These are phyloP conservation scores for Fusarium globosum DNA, from an alignment of 2,329 filamentous ascomycete genomes.

Conservation along the genomic window DNA sequence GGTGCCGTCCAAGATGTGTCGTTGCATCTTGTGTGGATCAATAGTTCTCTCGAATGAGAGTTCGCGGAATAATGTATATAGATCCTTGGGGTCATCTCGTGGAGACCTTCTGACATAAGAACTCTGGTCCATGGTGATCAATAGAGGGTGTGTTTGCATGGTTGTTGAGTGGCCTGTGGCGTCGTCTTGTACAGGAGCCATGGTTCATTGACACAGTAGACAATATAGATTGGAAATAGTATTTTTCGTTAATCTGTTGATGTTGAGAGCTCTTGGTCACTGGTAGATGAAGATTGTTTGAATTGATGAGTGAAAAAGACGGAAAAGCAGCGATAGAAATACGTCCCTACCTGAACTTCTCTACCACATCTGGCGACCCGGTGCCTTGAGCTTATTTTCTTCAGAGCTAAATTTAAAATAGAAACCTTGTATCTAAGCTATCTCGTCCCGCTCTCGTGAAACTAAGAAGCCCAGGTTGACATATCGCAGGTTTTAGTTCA, in stretches of 20 bases:
- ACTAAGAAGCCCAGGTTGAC: not conserved
- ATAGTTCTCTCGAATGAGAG: not conserved
- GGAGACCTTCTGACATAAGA: not conserved
- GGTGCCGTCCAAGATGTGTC: not conserved
- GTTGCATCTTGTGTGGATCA: not conserved
- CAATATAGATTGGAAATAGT: too few relatives aligned
- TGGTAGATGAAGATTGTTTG: not conserved
- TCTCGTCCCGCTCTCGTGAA: not conserved
- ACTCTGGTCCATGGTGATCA: not conserved
- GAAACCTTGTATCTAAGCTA: too few relatives aligned
- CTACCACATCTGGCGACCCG: not conserved
- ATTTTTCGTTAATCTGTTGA: not conserved
- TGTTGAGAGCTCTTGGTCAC: too few relatives aligned
- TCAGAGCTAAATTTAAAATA: not conserved
- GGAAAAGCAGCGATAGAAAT: not conserved
- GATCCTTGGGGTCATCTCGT: not conserved
- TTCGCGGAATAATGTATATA: not conserved
- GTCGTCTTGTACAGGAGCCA: not conserved
- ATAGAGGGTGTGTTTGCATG: not conserved
- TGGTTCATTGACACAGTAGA: not conserved
- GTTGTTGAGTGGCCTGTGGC: too few relatives aligned
- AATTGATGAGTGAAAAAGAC: not conserved
- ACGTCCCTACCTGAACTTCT: not conserved
- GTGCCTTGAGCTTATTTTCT: not conserved
- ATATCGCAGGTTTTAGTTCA: not conserved